Conservation (phyloP, 495 filamentous ascomycete genomes). For the Aspergillus ostianus region DNA sequence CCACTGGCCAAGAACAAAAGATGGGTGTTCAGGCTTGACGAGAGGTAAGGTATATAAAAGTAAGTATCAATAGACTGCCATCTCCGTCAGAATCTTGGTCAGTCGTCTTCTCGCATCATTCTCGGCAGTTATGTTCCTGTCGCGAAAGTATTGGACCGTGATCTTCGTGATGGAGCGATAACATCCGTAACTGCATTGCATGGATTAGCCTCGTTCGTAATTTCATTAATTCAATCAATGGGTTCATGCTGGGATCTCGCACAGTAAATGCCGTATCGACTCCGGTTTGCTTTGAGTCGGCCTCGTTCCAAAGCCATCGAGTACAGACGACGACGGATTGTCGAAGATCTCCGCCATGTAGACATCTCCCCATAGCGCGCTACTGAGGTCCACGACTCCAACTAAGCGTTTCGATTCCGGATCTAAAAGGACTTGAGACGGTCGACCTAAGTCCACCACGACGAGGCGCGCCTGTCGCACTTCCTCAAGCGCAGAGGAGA, state of each 20-base stretch:
- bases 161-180: conserved; percentile 40
- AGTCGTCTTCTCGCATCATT: conserved; percentile 40
- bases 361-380: conserved; percentile 50
- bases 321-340: conserved; percentile 29
- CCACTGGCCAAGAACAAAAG: no score
- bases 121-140: conserved; percentile 35
- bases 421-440: conserved; percentile 59
- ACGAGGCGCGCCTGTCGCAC: conserved; percentile 56
- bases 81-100: conserved; percentile 27
- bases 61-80: conserved; percentile 12
- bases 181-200: conserved; percentile 36
- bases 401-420: conserved; percentile 42
- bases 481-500: conserved; percentile 52
- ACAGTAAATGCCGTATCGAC: conserved; percentile 36
- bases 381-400: conserved; percentile 46
- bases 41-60: not conserved
- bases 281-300: conserved; percentile 22
- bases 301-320: conserved; percentile 41
- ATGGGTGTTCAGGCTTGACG: no score
- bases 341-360: conserved; percentile 47
- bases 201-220: conserved; percentile 5
- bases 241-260: conserved; percentile 13
- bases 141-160: conserved; percentile 43
- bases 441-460: conserved; percentile 54
- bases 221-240: not conserved